These are phyloP conservation scores for Pichia heedii DNA, from an alignment of 805 yeast genomes.

Conservation along the genomic window DNA sequence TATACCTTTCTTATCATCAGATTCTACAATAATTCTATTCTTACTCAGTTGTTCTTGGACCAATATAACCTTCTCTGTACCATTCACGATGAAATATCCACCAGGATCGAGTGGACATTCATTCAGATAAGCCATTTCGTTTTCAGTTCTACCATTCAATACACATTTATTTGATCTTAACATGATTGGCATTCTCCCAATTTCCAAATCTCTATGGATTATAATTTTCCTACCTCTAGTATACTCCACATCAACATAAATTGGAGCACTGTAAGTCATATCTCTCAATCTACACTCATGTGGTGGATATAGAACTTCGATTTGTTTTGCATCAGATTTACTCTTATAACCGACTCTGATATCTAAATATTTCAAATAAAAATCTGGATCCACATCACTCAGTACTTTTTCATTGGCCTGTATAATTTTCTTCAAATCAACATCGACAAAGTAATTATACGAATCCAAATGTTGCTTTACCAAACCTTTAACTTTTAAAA, in stretches of 20 bases:
- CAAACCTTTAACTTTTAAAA: slow-evolving; percentile 87
- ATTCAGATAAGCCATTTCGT: slow-evolving; percentile 76
- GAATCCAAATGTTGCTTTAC: slow-evolving; percentile 98
- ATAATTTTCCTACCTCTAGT: slow-evolving; percentile 91
- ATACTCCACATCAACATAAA: slow-evolving; percentile 93
- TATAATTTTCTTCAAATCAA: slow-evolving; percentile 85
- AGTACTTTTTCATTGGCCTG: slow-evolving; percentile 82
- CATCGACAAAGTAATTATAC: slow-evolving; percentile 93
- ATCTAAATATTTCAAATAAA: slow-evolving; percentile 85
- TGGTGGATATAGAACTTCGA: slow-evolving; percentile 68
- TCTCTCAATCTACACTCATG: slow-evolving; percentile 95
- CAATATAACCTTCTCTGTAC: slow-evolving; percentile 94
- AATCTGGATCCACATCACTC: slow-evolving; percentile 95
- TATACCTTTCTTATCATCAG: slow-evolving; percentile 87
- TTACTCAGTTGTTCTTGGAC: slow-evolving; percentile 96
- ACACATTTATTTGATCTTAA: slow-evolving; percentile 88
- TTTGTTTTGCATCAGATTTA: slow-evolving; percentile 34
- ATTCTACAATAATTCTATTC: slow-evolving; percentile 96
- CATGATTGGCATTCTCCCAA: slow-evolving; percentile 99
- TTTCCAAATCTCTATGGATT: slow-evolving; percentile 81
- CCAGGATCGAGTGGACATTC: slow-evolving; percentile 99
- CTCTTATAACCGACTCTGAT: slow-evolving; percentile 82
- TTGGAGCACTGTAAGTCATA: slow-evolving; percentile 89
- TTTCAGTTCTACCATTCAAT: slow-evolving; percentile 66
- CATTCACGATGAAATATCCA: slow-evolving; percentile 95